A percentile compares a stretch with the other conserved stretches of the same genome.
These are phyloP conservation scores for Acephala macrosclerotiorum DNA, from an alignment of 2,329 filamentous ascomycete species.

Conservation along the genomic window DNA sequence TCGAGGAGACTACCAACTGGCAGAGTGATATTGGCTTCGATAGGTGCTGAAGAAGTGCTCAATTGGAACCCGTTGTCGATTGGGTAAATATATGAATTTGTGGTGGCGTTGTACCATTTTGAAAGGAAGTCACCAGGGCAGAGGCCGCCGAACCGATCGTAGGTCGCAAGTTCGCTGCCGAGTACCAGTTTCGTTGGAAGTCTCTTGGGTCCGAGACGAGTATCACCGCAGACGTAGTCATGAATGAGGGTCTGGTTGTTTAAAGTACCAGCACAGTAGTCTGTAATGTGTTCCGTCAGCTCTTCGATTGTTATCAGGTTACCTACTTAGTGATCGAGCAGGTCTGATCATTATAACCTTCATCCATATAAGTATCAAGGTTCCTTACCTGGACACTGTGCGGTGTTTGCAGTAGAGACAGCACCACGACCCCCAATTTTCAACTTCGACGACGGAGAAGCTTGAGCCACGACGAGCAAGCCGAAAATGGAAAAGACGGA, in stretches of 20 bases:
- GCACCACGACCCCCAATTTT: background rate
- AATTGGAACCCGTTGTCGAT: constrained; percentile 51
- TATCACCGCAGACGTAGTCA: constrained; percentile 49
- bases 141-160: constrained; percentile 49
- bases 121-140: constrained; percentile 51
- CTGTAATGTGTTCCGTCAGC: background rate
- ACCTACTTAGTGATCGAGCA: too few species aligned
- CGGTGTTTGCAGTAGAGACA: background rate
- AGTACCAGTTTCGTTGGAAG: constrained; percentile 46
- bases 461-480: too few species aligned
- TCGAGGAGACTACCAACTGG: constrained; percentile 52
- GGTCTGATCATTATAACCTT: background rate
- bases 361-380: background rate
- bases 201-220: constrained; percentile 46
- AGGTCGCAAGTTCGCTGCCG: constrained; percentile 42
- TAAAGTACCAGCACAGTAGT: constrained; percentile 46
- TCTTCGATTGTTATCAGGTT: too few species aligned
- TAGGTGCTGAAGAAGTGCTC: constrained; percentile 45
- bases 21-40: constrained; percentile 52
- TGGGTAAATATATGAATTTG: constrained; percentile 49
- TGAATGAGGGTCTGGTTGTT: constrained; percentile 36
- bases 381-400: background rate
- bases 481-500: too few species aligned
- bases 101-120: constrained; percentile 43
- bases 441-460: too few species aligned